Percentiles rank a stretch among this genome's conserved stretches.
These are phyloP conservation scores for Suillus bovinus DNA, from an alignment of 768 basidiomycete genomes.

Conservation along the genomic window DNA sequence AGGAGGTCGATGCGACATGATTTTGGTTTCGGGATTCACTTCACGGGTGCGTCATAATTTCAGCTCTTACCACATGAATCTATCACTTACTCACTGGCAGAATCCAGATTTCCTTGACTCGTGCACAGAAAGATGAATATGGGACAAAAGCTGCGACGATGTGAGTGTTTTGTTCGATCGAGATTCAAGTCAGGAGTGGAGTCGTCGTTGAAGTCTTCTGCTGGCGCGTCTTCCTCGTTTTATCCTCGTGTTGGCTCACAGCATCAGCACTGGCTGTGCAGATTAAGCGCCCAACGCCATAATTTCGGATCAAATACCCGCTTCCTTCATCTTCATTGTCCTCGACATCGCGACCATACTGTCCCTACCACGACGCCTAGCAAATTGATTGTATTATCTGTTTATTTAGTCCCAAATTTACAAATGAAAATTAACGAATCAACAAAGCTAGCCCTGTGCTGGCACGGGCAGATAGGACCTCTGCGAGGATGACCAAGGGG, in stretches of 20 bases:
- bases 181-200: not conserved
- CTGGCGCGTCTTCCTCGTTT: too few species aligned
- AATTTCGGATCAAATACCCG: not conserved
- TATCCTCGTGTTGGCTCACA: too few species aligned
- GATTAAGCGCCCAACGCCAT: too few species aligned
- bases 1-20: too few species aligned
- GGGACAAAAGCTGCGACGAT: not conserved
- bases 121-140: not conserved
- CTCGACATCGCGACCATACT: not conserved
- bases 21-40: not conserved
- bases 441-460: too few species aligned
- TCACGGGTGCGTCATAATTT: not conserved
- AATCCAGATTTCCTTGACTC: not conserved
- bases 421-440: too few species aligned
- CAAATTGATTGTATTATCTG: too few species aligned
- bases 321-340: not conserved
- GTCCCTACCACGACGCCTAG: too few species aligned
- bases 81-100: not conserved
- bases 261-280: not conserved
- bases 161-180: not conserved
- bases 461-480: too few species aligned
- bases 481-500: too few species aligned
- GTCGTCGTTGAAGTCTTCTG: not conserved
- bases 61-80: not conserved
- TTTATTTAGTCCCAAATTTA: too few species aligned